These are phyloP conservation scores for Colletotrichum siamense DNA, from an alignment of 2,329 filamentous ascomycete species.

Conservation along the genomic window DNA sequence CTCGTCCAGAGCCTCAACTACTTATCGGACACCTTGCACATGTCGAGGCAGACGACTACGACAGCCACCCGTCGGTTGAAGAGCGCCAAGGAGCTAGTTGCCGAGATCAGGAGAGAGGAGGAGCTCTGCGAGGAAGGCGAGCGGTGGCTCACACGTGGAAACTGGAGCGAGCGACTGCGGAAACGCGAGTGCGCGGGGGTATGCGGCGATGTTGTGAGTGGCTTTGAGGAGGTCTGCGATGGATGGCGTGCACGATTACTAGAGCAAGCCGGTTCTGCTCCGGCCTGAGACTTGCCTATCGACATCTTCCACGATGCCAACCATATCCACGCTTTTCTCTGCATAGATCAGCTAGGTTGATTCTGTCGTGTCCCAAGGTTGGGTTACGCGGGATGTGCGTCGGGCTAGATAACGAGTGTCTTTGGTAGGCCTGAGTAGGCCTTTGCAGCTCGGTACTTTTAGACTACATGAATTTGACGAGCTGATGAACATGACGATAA, in stretches of 20 bases:
- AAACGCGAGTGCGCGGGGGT: conserved; percentile 83
- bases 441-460: not conserved
- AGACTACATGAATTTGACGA: conserved; percentile 21
- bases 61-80: conserved; percentile 81
- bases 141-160: conserved; percentile 79
- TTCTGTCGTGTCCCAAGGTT: not conserved
- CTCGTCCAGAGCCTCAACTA: conserved; percentile 82
- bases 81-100: conserved; percentile 83
- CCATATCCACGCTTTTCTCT: not conserved
- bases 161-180: conserved; percentile 80
- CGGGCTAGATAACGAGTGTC: not conserved
- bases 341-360: not conserved
- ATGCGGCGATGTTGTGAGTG: conserved; percentile 86
- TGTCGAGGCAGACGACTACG: conserved; percentile 87
- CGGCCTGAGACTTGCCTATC: conserved; percentile 34
- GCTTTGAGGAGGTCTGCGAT: conserved; percentile 91
- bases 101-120: conserved; percentile 83
- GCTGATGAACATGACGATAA: not conserved
- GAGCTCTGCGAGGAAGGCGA: conserved; percentile 84
- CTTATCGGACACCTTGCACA: conserved; percentile 90
- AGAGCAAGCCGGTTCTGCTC: conserved; percentile 61
- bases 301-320: not conserved
- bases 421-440: not conserved
- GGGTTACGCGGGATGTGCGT: not conserved
- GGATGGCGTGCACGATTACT: conserved; percentile 80